These are phyloP conservation scores for Coemansia javaensis DNA, from an alignment of 192 early-diverging fungal genomes.

Conservation along the genomic window DNA sequence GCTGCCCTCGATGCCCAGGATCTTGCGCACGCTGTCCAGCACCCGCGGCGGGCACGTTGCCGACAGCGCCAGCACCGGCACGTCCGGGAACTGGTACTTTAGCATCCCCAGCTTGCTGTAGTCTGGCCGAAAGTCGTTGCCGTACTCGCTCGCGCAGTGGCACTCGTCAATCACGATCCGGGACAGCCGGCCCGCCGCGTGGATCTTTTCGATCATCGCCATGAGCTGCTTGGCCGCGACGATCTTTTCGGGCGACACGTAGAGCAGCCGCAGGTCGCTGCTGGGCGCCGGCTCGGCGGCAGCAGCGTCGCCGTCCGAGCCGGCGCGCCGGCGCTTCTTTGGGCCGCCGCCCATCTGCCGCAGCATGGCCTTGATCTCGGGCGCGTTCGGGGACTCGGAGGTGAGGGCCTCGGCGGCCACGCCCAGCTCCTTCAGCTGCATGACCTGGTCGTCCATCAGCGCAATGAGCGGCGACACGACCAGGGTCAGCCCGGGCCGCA, in stretches of 20 bases:
- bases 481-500: constrained; percentile 38
- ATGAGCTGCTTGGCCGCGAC: constrained; percentile 44
- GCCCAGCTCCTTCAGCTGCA: constrained; percentile 37
- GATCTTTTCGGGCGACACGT: constrained; percentile 54
- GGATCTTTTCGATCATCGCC: constrained; percentile 39
- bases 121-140: constrained; percentile 57
- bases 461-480: constrained; percentile 55
- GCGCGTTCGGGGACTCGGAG: constrained; percentile 38
- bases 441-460: constrained; percentile 54
- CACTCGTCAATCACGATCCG: constrained; percentile 55
- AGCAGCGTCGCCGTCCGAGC: not conserved
- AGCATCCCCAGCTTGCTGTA: constrained; percentile 52
- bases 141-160: constrained; percentile 52
- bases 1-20: constrained; percentile 50
- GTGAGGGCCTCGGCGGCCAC: constrained; percentile 40
- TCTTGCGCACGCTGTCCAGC: constrained; percentile 50
- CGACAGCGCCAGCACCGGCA: constrained; percentile 73
- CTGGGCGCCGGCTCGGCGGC: not conserved
- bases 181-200: constrained; percentile 31
- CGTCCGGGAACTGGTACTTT: constrained; percentile 53
- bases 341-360: constrained; percentile 5
- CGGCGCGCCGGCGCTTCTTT: constrained; percentile 9
- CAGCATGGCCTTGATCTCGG: constrained; percentile 27
- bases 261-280: constrained; percentile 34
- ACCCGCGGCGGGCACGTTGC: constrained; percentile 64